Evolutionary conservation across 441 rosid species (phyloP).

Genomic region (Manihot esculenta): DNA sequence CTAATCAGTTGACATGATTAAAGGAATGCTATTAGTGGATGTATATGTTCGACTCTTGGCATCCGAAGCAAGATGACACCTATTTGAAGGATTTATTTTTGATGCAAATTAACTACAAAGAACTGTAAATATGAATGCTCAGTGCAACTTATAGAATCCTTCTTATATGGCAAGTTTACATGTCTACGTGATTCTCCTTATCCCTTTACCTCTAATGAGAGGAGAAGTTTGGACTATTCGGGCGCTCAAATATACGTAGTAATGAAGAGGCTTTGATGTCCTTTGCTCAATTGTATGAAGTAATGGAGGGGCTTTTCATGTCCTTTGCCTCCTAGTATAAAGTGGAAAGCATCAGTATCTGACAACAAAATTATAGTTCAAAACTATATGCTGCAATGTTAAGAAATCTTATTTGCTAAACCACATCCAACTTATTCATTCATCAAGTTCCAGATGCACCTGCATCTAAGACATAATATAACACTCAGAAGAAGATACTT

Average conservation of each 20-base stretch:
- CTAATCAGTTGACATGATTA: background rate
- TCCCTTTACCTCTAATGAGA: background rate
- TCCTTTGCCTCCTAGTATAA: background rate
- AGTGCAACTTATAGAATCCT: background rate
- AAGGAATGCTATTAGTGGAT: no score
- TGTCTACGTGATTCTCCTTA: background rate
- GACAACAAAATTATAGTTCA: background rate
- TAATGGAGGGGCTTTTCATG: background rate
- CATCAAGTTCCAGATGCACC: background rate
- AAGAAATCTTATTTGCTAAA: background rate
- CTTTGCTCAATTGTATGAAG: background rate
- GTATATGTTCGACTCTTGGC: background rate
- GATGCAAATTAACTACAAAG: constrained; percentile 10
- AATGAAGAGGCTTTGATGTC: background rate
- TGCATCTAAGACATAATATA: background rate
- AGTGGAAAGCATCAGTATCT: background rate
- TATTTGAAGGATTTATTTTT: background rate
- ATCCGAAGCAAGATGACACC: background rate
- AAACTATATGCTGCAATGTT: background rate
- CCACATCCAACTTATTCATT: background rate
- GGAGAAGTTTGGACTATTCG: background rate
- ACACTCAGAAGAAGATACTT: background rate
- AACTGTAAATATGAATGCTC: constrained; percentile 18
- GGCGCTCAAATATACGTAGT: background rate
- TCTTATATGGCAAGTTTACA: background rate